A percentile compares a stretch with the other conserved stretches of the same genome.
Conservation (phyloP, 208 protist species). For the Acanthamoeba rhysodes region DNA sequence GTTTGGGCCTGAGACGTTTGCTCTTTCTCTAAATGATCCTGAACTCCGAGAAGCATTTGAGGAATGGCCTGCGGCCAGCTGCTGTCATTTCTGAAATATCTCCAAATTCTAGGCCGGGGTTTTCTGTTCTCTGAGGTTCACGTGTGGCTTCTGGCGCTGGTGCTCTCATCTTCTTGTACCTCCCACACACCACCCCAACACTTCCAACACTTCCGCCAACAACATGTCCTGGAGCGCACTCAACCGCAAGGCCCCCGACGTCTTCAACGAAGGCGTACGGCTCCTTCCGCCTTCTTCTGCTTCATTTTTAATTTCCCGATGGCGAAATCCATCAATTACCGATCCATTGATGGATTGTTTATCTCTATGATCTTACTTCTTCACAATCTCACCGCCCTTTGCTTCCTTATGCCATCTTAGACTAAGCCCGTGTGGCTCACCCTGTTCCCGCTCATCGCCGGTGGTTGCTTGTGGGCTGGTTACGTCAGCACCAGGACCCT, state of each 20-base stretch:
- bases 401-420: not conserved
- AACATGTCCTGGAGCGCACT: conserved; percentile 16
- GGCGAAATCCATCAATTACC: not conserved
- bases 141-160: too few species aligned
- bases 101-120: too few species aligned
- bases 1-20: not conserved
- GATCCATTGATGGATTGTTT: too few species aligned
- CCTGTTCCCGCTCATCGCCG: conserved; percentile 19
- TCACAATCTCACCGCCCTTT: not conserved
- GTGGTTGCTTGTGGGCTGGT: conserved; percentile 23
- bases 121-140: too few species aligned
- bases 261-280: conserved; percentile 24
- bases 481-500: conserved; percentile 15
- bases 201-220: not conserved
- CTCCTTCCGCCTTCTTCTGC: not conserved
- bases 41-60: too few species aligned
- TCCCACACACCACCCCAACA: too few species aligned
- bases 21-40: not conserved
- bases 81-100: too few species aligned
- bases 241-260: not conserved
- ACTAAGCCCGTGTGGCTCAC: conserved; percentile 59
- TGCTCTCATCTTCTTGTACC: too few species aligned
- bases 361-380: too few species aligned
- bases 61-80: too few species aligned
- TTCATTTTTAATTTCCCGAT: not conserved